Evolutionary conservation across 768 basidiomycete species (phyloP), one percentile per base, ranked within the genome.

Genomic region (Crepidotus variabilis): DNA sequence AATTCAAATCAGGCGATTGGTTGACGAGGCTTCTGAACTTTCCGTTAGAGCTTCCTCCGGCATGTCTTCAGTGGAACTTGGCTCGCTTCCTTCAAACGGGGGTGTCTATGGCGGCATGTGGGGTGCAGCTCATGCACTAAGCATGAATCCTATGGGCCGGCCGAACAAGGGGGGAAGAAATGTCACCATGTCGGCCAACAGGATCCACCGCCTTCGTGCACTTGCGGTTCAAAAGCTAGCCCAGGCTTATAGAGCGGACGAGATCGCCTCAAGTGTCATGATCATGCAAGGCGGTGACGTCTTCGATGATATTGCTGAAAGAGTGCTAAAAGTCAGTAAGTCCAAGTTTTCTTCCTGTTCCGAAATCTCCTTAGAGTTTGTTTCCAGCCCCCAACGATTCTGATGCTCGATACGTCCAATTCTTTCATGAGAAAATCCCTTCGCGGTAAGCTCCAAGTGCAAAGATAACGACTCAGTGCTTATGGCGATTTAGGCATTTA

Each of bases 401-500:
- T 8, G 90, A 94, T 62, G 92, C 92, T 11, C 84, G 80, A 75
- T 94, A 94, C 67, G 92, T 95, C 1, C 88, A 94, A 64, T 95
- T 95, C 68, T 95, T 95, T 72, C 93, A 95, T 63, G 92, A 95
- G 67, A 94, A 93, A 73, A 95, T 95, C 61, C 93, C 93, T 20
- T 94, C 93, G 54, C 80, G 92, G 92, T 94, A 58, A 57, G 80
- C 73, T 43, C 34, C 21, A 13, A 9, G 23, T 13, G 34, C 47
- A 20, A 47, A 10, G 20, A 2, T 35, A 9, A 33, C 57, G 35
- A 50, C 47, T 56, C 35, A 33, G 59, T 39, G 54, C 11, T 60
- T 39, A 60, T 60, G 14, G 63, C 55, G 47, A 52, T 65, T 50
- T 62, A 92, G 92, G 61, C 92, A 94, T 72, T 75, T 94, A 56